A percentile compares a stretch with the other conserved stretches of the same genome.
Conservation (phyloP, 345 rosid species). For the Toxicodendron radicans region DNA sequence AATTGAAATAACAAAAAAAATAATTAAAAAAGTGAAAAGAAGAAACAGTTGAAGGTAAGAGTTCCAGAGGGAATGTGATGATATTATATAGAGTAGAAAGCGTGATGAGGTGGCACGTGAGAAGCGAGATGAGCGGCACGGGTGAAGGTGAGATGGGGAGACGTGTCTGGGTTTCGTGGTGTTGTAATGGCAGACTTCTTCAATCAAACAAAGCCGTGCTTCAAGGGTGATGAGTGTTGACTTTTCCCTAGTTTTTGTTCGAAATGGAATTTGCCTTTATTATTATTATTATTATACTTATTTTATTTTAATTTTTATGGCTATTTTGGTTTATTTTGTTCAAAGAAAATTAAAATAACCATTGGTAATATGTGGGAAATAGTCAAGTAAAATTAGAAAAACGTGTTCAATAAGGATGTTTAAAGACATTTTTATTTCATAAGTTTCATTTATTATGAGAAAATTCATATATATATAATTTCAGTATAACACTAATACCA, state of each 20-base stretch:
- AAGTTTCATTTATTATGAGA: too few species aligned
- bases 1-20: neutral
- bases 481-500: too few species aligned
- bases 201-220: slow-evolving; percentile 15
- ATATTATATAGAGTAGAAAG: slow-evolving; percentile 2
- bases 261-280: neutral
- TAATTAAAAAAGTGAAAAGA: neutral
- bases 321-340: too few species aligned
- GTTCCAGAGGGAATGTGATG: neutral
- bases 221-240: neutral
- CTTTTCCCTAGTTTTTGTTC: neutral
- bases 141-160: slow-evolving; percentile 14
- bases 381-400: too few species aligned
- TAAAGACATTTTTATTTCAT: too few species aligned
- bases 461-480: too few species aligned
- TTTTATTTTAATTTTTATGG: too few species aligned
- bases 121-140: slow-evolving; percentile 18
- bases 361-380: too few species aligned
- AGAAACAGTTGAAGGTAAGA: neutral
- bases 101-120: slow-evolving; percentile 25
- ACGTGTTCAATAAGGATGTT: too few species aligned
- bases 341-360: too few species aligned
- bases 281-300: neutral
- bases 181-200: slow-evolving; percentile 13
- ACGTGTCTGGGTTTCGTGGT: slow-evolving; percentile 20